Conservation (phyloP, 257 asterid genomes). For the Nicotiana otophora region DNA sequence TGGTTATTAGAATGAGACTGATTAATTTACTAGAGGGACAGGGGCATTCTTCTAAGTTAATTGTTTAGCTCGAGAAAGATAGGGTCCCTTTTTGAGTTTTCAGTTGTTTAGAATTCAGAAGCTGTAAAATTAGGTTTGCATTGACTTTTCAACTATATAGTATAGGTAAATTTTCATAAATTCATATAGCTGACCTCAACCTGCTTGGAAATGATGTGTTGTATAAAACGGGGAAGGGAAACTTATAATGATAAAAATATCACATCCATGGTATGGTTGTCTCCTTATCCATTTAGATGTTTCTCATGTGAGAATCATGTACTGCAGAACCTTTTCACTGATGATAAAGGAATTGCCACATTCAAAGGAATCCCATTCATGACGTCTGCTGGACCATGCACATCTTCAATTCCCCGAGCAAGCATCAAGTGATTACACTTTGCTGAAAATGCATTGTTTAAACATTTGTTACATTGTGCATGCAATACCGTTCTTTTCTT, state of each 20-base stretch:
- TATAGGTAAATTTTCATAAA: background rate
- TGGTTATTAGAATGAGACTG: background rate
- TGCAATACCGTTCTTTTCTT: background rate
- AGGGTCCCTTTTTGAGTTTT: background rate
- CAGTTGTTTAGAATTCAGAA: background rate
- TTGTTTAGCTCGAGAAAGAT: background rate
- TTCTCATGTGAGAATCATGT: background rate
- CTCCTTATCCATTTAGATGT: background rate
- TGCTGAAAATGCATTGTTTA: background rate
- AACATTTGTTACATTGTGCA: background rate
- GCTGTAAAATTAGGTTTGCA: background rate
- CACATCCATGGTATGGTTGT: background rate
- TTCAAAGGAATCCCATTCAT: conserved; percentile 83
- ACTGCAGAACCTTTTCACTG: conserved; percentile 74
- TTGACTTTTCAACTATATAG: background rate
- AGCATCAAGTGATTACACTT: conserved; percentile 49
- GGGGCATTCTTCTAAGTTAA: background rate
- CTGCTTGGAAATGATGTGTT: background rate
- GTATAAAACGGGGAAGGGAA: background rate
- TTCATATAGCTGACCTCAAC: too few relatives aligned
- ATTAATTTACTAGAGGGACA: background rate
- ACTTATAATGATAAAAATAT: background rate
- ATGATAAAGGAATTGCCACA: conserved; percentile 71
- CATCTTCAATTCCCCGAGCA: conserved; percentile 65
- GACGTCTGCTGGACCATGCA: conserved; percentile 91